Conservation (phyloP, 257 asterid species). For the Paulownia fortunei region DNA sequence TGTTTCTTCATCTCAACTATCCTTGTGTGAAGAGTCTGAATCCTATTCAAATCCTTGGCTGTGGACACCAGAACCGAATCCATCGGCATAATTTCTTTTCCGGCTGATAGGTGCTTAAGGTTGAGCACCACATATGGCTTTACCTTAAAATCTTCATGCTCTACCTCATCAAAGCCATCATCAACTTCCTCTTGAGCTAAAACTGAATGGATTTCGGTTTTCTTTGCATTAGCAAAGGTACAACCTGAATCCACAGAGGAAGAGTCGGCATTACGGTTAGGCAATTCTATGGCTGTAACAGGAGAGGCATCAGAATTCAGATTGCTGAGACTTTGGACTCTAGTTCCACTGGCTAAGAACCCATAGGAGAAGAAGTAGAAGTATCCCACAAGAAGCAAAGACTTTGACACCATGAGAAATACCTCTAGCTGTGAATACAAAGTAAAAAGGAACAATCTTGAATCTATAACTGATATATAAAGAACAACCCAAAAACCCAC, state of each 20-base stretch:
- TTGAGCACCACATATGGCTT: conserved; percentile 42
- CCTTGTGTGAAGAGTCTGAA: conserved; percentile 57
- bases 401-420: conserved; percentile 33
- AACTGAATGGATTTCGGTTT: conserved; percentile 30
- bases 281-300: conserved; percentile 43
- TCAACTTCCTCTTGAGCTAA: conserved; percentile 17
- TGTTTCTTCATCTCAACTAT: conserved; percentile 53
- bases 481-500: neutral
- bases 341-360: conserved; percentile 26
- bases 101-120: conserved; percentile 36
- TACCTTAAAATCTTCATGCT: conserved; percentile 24
- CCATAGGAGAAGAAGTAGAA: conserved; percentile 33
- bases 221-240: conserved; percentile 28
- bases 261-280: conserved; percentile 35
- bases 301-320: conserved; percentile 29
- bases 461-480: neutral
- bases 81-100: conserved; percentile 32
- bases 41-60: conserved; percentile 50
- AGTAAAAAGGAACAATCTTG: neutral
- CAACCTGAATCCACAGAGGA: conserved; percentile 46
- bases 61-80: conserved; percentile 47
- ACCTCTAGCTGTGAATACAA: neutral
- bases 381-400: conserved; percentile 22
- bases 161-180: conserved; percentile 24
- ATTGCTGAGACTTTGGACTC: conserved; percentile 21